Conservation (phyloP, 108 stramenopile species). For the Schizochytrium sp. region DNA sequence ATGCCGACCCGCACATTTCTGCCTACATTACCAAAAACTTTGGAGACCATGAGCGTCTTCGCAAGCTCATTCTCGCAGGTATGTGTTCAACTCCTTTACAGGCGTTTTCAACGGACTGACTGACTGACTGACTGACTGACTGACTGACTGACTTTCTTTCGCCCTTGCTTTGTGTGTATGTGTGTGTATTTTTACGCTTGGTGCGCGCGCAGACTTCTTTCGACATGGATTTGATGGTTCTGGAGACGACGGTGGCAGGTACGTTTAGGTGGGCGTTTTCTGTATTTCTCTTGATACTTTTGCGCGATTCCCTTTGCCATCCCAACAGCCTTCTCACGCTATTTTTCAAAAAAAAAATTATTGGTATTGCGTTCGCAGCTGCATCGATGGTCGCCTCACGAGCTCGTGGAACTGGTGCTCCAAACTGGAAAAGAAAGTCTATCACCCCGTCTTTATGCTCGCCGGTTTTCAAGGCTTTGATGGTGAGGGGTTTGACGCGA, state of each 20-base stretch:
- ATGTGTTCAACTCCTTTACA: too few relatives aligned
- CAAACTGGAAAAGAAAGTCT: conserved; percentile 62
- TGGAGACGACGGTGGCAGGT: conserved; percentile 69
- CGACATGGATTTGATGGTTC: conserved; percentile 74
- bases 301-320: too few relatives aligned
- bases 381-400: conserved; percentile 79
- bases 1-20: conserved; percentile 40
- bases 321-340: too few relatives aligned
- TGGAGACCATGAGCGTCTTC: conserved; percentile 41
- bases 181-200: too few relatives aligned
- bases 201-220: conserved; percentile 56
- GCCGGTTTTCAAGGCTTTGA: conserved; percentile 75
- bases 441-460: conserved; percentile 66
- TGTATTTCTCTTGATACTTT: too few relatives aligned
- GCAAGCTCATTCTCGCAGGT: conserved; percentile 50
- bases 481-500: conserved; percentile 40
- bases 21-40: conserved; percentile 56
- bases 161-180: too few relatives aligned
- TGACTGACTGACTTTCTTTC: too few relatives aligned
- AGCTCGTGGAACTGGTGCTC: conserved; percentile 74
- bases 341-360: too few relatives aligned
- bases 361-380: conserved; percentile 9
- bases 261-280: too few relatives aligned
- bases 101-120: too few relatives aligned
- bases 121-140: too few relatives aligned